A percentile compares a stretch with the other conserved stretches of the same genome.
Conservation (phyloP, 2,329 filamentous ascomycete genomes). For the Lachnellula subtilissima region DNA sequence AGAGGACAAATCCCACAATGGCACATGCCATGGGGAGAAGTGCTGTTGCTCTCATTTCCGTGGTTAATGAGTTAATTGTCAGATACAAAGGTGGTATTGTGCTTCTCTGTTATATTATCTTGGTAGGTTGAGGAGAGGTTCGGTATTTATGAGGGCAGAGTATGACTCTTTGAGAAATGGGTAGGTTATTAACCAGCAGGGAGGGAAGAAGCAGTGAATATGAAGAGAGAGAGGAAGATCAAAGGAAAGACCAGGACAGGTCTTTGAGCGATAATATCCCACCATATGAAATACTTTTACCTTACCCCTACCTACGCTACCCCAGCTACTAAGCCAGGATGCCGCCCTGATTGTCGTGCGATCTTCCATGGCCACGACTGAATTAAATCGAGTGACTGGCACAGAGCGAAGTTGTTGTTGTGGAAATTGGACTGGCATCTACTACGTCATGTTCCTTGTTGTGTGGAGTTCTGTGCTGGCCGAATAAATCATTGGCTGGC, state of each 20-base stretch:
- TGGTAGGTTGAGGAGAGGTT: not conserved
- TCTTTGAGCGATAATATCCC: not conserved
- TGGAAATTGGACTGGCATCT: not conserved
- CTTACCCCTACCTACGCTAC: not conserved
- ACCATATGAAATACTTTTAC: not conserved
- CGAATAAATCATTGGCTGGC: not conserved
- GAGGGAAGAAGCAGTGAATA: not conserved
- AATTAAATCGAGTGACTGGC: not conserved
- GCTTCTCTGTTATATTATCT: not conserved
- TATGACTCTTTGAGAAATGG: not conserved
- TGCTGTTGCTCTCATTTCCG: conserved; percentile 41
- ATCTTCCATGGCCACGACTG: not conserved
- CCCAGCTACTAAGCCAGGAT: not conserved
- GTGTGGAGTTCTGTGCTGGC: not conserved
- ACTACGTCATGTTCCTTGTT: not conserved
- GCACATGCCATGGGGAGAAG: conserved; percentile 47
- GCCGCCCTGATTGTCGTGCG: not conserved
- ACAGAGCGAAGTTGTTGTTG: not conserved
- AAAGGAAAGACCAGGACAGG: not conserved
- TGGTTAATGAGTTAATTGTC: not conserved
- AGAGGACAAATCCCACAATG: conserved; percentile 51
- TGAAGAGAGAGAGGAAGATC: not conserved
- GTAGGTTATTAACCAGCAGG: no score
- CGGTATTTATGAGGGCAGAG: not conserved
- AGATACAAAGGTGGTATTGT: not conserved